Base-by-base conservation (phyloP, 257 asterid genomes). In the Cinchona pubescens region DNA sequence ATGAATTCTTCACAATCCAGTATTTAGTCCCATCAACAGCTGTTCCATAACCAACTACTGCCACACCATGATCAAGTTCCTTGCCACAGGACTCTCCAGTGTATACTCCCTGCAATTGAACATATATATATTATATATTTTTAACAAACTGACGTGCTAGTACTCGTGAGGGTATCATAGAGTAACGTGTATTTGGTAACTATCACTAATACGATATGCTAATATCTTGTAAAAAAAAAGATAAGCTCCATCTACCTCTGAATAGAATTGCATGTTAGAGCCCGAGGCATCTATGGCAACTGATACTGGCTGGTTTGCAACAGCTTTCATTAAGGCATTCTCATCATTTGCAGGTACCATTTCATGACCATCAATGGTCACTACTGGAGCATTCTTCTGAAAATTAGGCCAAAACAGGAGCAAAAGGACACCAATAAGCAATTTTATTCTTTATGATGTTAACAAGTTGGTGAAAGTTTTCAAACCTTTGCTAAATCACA, bases 231-330 rank as follows among this genome's bases (percentile, higher is more conserved):
- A 40, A 40, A 40, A 40, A 7, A 40, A 10, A 40, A n/a, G n/a
- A n/a, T n/a, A n/a, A n/a, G n/a, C n/a, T 40, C 2, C 8, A 40
- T 40, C 10, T 10, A 89, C 97, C 94, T 93, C 98, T 0, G 96
- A 89, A 85, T 91, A 93, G 83, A 93, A 93, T 43, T 93, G 98
- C 78, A 93, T 19, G 66, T 89, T 81, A 7, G 86, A 71, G 60
- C 93, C 94, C 75, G 91, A 78, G 25, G 97, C 96, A 82, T 93
- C 97, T 29, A 93, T 93, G 34, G 97, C 97, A 42, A 91, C 91
- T 6, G 98, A 93, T 1, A 91, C 90, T 3, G 96, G 96, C 82
- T 93, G 98, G 83, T 91, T 88, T 0, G 90, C 90, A 16, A 91
- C 97, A 32, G 98, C 97, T 85, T 90, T 90, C 97, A 84, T 78